Evolutionary conservation across 2,329 filamentous ascomycete species (phyloP), one percentile per base, ranked within the genome.

Genomic region (Neopestalotiopsis rosae): DNA sequence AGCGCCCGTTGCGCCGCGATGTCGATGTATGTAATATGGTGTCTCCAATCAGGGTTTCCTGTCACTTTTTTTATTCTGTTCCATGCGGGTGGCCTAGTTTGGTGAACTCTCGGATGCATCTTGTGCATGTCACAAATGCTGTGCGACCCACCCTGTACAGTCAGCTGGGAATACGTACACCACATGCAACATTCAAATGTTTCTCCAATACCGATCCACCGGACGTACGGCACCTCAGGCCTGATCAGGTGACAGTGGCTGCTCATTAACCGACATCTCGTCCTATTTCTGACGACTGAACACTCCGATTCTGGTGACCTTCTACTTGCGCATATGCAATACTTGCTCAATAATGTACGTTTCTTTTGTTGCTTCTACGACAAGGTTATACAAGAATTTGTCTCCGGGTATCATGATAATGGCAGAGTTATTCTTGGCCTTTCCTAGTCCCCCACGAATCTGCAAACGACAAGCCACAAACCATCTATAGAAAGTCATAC

Each of bases 361-460:
- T 62, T 12, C 20, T 14, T 28, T 28, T 40, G 59, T 62, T 62
- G 12, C 32, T 14, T 62, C 12, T 62, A 20, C 9, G 14, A 12
- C 30, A 62, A 40, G 61, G 38, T 49, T 64, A 20, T 64, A 64
- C 61, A 64, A 64, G 38, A 64, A 64, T 64, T 3, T 40, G 40
- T 45, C 40, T 24, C 24, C 61, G 66, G 66, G 66, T 67, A 67
- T 67, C 66, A 63, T 62, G 34, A 40, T 67, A 12, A 38, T 67
- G 40, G n/a, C 34, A 64, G 14, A 30, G 9, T n/a, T 24, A 12
- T 13, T 30, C 40, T 24, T 24, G 24, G 13, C 61, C 40, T 14
- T 40, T 38, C 30, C 40, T 62, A 62, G 20, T 64, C 20, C 45
- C 17, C 34, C 10, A 10, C 34, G 24, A 17, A 7, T 13, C n/a